Evolutionary conservation across 208 protist species (phyloP).

Genomic region (Crithidia sp.): DNA sequence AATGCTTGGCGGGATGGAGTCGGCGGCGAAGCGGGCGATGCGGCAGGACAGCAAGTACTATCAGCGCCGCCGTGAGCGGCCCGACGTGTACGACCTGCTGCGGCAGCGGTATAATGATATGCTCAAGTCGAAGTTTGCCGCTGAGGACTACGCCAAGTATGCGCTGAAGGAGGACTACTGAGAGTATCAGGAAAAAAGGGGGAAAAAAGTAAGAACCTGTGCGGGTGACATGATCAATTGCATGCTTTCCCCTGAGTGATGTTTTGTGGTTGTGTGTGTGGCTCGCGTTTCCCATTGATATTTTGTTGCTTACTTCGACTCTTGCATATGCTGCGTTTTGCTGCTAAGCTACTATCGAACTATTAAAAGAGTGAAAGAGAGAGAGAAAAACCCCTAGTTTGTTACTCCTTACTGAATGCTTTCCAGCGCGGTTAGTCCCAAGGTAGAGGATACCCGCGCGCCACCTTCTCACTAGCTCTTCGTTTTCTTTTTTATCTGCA

Average conservation of each 20-base stretch:
- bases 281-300: not conserved
- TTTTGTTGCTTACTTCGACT: slow-evolving; percentile 5
- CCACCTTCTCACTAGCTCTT: not conserved
- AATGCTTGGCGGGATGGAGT: slow-evolving; percentile 40
- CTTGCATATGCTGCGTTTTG: not conserved
- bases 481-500: not conserved
- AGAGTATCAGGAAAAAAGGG: not conserved
- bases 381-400: no score
- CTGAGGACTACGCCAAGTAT: slow-evolving; percentile 28
- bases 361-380: no score
- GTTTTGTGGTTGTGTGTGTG: no score
- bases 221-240: no score
- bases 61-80: slow-evolving; percentile 40
- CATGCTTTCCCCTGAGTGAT: no score
- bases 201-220: no score
- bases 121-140: slow-evolving; percentile 28
- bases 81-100: slow-evolving; percentile 58
- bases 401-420: no score
- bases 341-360: no score
- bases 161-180: slow-evolving; percentile 42
- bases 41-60: slow-evolving; percentile 50
- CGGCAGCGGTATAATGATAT: slow-evolving; percentile 51
- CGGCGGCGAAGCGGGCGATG: slow-evolving; percentile 33
- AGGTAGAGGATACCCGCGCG: no score
- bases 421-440: no score